These are phyloP conservation scores for Arthrocladium fulminans DNA, from an alignment of 2,329 filamentous ascomycete species.

Conservation along the genomic window DNA sequence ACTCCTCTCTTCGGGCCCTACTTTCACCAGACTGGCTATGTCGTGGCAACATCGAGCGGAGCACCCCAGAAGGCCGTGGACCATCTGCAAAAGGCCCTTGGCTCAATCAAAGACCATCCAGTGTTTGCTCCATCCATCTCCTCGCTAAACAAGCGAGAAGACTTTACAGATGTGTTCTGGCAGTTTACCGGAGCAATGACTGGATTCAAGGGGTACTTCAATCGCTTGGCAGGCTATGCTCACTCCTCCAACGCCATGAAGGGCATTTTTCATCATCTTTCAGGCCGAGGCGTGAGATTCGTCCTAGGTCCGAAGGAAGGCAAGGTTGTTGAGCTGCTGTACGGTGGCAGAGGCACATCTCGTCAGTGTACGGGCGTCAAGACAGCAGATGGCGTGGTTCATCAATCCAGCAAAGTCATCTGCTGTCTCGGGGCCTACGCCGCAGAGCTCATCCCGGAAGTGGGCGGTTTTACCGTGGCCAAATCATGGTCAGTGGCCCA, in stretches of 20 bases:
- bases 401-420: conserved; percentile 5
- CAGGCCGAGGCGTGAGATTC: conserved; percentile 40
- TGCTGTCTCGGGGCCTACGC: conserved; percentile 38
- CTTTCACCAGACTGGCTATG: conserved; percentile 38
- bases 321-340: conserved; percentile 30
- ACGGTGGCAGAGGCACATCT: conserved; percentile 30
- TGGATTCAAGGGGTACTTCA: conserved; percentile 52
- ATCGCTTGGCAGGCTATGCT: conserved; percentile 48
- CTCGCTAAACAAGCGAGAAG: conserved; percentile 34
- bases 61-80: conserved; percentile 24
- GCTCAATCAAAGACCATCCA: conserved; percentile 31
- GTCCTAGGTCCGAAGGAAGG: conserved; percentile 35
- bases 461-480: conserved; percentile 45
- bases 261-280: conserved; percentile 45
- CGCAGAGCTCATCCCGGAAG: conserved; percentile 40
- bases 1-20: conserved; percentile 36
- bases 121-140: conserved; percentile 26
- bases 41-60: conserved; percentile 34
- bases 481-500: conserved; percentile 54
- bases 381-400: conserved; percentile 29
- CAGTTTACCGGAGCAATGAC: conserved; percentile 42
- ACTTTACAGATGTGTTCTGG: conserved; percentile 37
- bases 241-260: conserved; percentile 43
- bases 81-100: conserved; percentile 25
- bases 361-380: conserved; percentile 27